Conservation (phyloP, 2,329 filamentous ascomycete species). For the Coniochaeta prunicola region DNA sequence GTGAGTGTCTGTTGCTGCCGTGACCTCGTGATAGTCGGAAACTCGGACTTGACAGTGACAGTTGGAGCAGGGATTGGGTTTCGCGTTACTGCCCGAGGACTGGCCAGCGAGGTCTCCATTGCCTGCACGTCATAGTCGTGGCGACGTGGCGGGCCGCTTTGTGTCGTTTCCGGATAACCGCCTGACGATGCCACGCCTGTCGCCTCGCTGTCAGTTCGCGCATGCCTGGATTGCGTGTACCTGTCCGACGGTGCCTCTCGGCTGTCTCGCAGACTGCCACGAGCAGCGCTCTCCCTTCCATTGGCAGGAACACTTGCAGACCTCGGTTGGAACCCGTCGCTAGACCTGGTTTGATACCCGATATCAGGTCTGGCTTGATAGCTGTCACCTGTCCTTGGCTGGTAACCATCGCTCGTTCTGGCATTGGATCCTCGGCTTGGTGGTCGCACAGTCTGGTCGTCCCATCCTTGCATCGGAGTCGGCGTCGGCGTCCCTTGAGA, state of each 20-base stretch:
- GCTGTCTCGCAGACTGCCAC: conserved; percentile 31
- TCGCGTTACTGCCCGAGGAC: conserved; percentile 62
- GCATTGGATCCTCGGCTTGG: conserved; percentile 40
- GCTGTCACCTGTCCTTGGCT: not conserved
- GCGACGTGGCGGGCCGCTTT: conserved; percentile 58
- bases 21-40: conserved; percentile 85
- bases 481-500: conserved; percentile 46
- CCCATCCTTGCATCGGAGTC: conserved; percentile 50
- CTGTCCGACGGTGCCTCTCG: conserved; percentile 41
- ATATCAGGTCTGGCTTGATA: not conserved
- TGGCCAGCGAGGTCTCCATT: conserved; percentile 80
- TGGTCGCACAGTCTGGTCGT: conserved; percentile 49
- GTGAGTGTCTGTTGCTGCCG: conserved; percentile 93
- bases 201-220: conserved; percentile 70
- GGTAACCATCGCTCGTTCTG: conserved; percentile 12
- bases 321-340: not conserved
- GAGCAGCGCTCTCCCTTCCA: conserved; percentile 13
- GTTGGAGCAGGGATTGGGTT: conserved; percentile 87
- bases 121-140: conserved; percentile 96
- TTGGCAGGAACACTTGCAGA: conserved; percentile 1
- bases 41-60: conserved; percentile 94
- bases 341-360: not conserved
- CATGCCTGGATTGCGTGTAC: conserved; percentile 45
- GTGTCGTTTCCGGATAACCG: conserved; percentile 71
- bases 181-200: conserved; percentile 68